phyloP scores from a whole-genome alignment of 1,139 yeast species.

The Debaryomyces robertsiae region DNA sequence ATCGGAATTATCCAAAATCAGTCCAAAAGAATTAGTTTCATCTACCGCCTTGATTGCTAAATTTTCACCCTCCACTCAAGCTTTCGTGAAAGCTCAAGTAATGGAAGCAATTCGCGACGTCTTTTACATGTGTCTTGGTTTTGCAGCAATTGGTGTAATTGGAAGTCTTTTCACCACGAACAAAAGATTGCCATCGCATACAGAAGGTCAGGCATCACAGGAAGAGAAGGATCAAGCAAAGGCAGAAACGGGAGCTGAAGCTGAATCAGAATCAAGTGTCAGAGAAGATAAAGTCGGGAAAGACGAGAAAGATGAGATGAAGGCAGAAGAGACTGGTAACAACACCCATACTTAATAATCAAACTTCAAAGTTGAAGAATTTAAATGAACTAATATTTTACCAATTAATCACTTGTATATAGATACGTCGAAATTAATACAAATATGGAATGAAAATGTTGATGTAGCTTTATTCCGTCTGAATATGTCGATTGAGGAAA shows the following conservation, averaged over 20 bases:
- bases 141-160: constrained; percentile 25
- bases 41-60: constrained; percentile 23
- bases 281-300: neutral
- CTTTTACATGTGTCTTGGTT: constrained; percentile 35
- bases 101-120: constrained; percentile 36
- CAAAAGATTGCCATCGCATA: constrained; percentile 28
- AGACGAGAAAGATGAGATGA: no score
- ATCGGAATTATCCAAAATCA: constrained; percentile 23
- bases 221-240: neutral
- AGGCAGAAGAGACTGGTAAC: no score
- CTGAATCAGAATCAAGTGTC: neutral
- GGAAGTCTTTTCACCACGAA: constrained; percentile 30
- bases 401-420: no score
- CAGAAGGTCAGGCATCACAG: constrained; percentile 4
- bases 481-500: no score
- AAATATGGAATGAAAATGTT: no score
- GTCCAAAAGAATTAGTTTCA: constrained; percentile 19
- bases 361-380: no score
- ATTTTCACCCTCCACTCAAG: constrained; percentile 28
- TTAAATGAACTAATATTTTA: no score
- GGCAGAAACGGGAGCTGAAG: no score
- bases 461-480: no score
- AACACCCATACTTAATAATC: no score
- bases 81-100: constrained; percentile 31
- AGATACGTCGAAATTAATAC: no score